Evolutionary conservation across 441 rosid genomes (phyloP), one percentile per base, ranked within the genome.

Genomic region (Aquilaria agallochum): DNA sequence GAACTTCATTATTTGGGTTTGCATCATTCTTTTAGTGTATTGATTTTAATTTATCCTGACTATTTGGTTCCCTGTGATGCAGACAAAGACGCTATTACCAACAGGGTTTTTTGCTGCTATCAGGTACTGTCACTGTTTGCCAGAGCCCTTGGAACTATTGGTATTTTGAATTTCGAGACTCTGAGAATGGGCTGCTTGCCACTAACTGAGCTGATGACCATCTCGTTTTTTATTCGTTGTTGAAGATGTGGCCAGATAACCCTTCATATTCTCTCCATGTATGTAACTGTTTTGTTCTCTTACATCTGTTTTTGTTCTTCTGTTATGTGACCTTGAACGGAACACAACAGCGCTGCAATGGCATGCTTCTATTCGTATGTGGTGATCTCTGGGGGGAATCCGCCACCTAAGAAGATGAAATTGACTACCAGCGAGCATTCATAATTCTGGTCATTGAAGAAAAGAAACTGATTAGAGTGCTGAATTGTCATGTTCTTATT

Each of bases 381-480:
- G 74, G 65, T 89, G 74, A 56, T 84, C 49, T 84, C 97, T 1
- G 98, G 98, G 64, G 98, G 98, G 66, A 94, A 94, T 59, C 98
- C 97, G 9, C 94, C 96, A 34, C 97, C 98, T 57, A 94, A 88
- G 80, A 90, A 90, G 79, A 71, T 75, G 81, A 87, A 81, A 53
- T 64, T 77, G 47, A 56, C 85, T 62, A 77, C 80, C n/a, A 66
- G 36, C 60, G 53, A 53, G 56, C 48, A 60, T n/a, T 80, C 81
- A 53, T 81, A 20, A 20, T 20, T 20, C 27, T 20, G 27, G 27
- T 20, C 27, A 20, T 20, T 20, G 27, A 20, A 20, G 27, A 20
- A 20, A 20, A 20, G 27, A 20, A 20, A 20, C 27, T 20, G 71
- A 78, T 51, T 50, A 34, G 60, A 66, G 42, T 48, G 32, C 64